These are phyloP conservation scores for Teratosphaeria nubilosa DNA, from an alignment of 2,329 filamentous ascomycete genomes.

Conservation along the genomic window DNA sequence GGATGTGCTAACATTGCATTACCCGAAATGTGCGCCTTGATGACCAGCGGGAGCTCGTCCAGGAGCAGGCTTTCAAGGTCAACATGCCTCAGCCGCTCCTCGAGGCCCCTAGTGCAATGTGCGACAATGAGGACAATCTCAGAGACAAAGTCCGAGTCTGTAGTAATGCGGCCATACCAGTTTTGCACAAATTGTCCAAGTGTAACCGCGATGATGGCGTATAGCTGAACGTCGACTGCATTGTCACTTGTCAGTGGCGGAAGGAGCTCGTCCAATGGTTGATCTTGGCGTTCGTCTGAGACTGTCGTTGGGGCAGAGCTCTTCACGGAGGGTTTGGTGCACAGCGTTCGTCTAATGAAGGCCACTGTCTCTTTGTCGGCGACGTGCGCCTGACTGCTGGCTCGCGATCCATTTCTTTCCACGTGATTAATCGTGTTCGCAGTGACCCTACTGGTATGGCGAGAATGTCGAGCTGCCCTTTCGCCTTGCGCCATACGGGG, in stretches of 20 bases:
- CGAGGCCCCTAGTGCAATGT: conserved; percentile 78
- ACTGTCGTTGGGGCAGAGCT: neutral
- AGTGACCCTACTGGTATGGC: conserved; percentile 6
- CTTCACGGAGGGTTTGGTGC: conserved; percentile 24
- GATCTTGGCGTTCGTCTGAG: conserved; percentile 9
- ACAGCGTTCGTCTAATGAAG: conserved; percentile 75
- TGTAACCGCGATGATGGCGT: conserved; percentile 82
- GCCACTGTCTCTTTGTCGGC: conserved; percentile 25
- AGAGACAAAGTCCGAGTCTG: conserved; percentile 76
- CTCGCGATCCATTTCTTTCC: neutral
- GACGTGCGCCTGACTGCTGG: neutral
- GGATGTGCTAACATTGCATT: conserved; percentile 7
- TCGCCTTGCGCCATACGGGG: conserved; percentile 13
- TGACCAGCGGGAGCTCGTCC: conserved; percentile 74
- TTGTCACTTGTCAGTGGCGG: conserved; percentile 91
- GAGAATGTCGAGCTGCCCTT: conserved; percentile 4
- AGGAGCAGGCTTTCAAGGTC: conserved; percentile 75
- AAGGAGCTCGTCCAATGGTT: conserved; percentile 68
- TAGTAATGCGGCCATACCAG: conserved; percentile 89
- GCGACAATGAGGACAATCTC: conserved; percentile 86
- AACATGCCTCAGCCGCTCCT: conserved; percentile 72
- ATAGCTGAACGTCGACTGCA: conserved; percentile 85
- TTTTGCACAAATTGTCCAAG: conserved; percentile 81
- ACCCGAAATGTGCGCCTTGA: conserved; percentile 76
- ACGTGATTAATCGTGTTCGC: neutral